phyloP scores from a whole-genome alignment of 257 asterid species.

The Dorcoceras hygrometricum region DNA sequence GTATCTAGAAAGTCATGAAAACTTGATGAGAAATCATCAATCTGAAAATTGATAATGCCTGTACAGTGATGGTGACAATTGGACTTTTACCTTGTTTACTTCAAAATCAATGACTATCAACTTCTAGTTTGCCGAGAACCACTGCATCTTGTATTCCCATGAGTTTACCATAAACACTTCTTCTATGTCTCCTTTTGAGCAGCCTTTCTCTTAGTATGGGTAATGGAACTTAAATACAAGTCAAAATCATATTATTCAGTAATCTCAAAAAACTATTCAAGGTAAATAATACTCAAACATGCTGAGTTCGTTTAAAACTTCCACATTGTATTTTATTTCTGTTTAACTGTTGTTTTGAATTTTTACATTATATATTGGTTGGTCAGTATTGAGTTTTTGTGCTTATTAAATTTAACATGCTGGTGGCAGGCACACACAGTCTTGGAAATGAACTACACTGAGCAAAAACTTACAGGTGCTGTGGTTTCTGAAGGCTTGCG shows the following conservation, averaged over 20 bases:
- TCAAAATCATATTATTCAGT: not conserved
- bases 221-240: too few relatives aligned
- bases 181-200: too few relatives aligned
- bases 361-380: constrained; percentile 5
- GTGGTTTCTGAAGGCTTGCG: constrained; percentile 80
- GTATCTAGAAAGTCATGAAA: not conserved
- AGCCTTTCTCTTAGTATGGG: too few relatives aligned
- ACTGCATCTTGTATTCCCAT: not conserved
- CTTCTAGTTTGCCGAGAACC: not conserved
- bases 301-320: not conserved
- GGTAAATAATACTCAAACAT: not conserved
- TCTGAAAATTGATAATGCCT: too few relatives aligned
- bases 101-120: not conserved
- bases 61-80: not conserved
- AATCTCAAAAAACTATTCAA: not conserved
- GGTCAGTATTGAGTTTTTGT: constrained; percentile 12
- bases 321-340: not conserved
- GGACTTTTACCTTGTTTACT: not conserved
- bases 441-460: constrained; percentile 92
- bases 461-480: constrained; percentile 87
- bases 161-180: not conserved
- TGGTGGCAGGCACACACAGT: constrained; percentile 87
- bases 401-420: constrained; percentile 16
- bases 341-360: not conserved
- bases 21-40: not conserved